Evolutionary conservation across 176 grass and related monocot species (phyloP), one percentile per base, ranked within the genome.

Genomic region (Musa acuminata): DNA sequence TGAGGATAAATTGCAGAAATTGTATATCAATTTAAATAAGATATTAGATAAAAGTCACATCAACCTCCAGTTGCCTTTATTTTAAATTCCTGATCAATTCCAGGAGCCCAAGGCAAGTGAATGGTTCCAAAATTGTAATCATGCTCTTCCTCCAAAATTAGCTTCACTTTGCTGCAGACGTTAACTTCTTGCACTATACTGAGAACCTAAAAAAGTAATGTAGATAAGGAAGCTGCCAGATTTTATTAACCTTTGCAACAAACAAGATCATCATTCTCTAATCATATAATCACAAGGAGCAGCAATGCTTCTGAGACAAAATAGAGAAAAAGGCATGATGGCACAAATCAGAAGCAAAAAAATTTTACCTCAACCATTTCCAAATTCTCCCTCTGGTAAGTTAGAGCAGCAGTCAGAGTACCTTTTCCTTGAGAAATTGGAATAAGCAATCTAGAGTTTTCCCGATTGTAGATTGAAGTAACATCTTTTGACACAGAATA

Each of bases 81-180:
- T 70, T 93, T 75, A 69, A 87, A 24, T 80, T 93, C 88, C 58
- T 98, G 94, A 81, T 71, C 78, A 77, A 84, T 81, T 85, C 90
- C 90, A 87, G 87, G 84, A 80, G 84, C 83, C 94, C 87, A 98
- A 69, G 94, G 94, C 77, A 98, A 82, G 58, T 51, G 72, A 84
- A 91, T 81, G 88, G 76, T 51, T 69, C 88, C 83, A 50, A 80
- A 87, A 62, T 79, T 79, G 27, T 85, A 78, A 21, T 66, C 79
- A 80, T 52, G 72, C 72, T 79, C 82, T 76, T 84, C 88, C 84
- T 84, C 88, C 84, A 89, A 91, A 52, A 80, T 83, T 75, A 92
- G 69, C 67, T 90, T 88, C 51, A 98, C 90, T 87, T 91, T 98
- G 72, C 72, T 83, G 74, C 95, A 98, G 53, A 98, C 95, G 77